These are phyloP conservation scores for Didymellaceae sp. DNA, from an alignment of 2,329 filamentous ascomycete species.

Conservation along the genomic window DNA sequence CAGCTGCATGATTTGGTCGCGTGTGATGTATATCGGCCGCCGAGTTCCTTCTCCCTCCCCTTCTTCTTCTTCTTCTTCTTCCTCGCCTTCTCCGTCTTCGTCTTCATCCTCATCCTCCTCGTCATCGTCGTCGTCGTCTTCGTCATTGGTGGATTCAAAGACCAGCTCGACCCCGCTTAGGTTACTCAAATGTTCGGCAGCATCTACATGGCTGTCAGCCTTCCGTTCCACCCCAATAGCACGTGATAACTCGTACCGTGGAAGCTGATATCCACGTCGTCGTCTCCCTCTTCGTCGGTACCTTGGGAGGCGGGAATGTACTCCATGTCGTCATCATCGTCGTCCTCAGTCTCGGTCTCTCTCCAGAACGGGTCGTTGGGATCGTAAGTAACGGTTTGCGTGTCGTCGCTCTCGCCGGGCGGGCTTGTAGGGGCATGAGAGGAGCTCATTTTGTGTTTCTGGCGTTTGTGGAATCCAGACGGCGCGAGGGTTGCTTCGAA, in stretches of 20 bases:
- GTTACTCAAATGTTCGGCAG: conserved; percentile 51
- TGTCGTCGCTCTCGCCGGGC: conserved; percentile 34
- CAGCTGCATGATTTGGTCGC: conserved; percentile 60
- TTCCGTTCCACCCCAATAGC: not conserved
- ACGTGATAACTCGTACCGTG: conserved; percentile 34
- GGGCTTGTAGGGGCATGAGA: conserved; percentile 31
- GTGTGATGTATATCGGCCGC: conserved; percentile 51
- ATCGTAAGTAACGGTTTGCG: conserved; percentile 40
- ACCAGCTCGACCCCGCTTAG: conserved; percentile 52
- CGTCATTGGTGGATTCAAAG: conserved; percentile 51
- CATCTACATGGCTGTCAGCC: conserved; percentile 33
- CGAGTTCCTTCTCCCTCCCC: conserved; percentile 32
- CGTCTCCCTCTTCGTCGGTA: conserved; percentile 50
- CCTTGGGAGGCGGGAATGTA: conserved; percentile 54
- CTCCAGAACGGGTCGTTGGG: conserved; percentile 44
- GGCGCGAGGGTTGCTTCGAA: conserved; percentile 1
- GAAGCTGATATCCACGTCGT: conserved; percentile 44
- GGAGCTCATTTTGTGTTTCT: conserved; percentile 32
- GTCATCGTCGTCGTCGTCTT: conserved; percentile 47
- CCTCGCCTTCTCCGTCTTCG: conserved; percentile 43
- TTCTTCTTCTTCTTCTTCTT: conserved; percentile 28
- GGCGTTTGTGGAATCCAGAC: not conserved
- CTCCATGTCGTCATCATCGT: conserved; percentile 62
- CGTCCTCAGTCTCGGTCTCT: conserved; percentile 45
- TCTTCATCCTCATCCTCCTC: conserved; percentile 46